Conservation (phyloP, 805 yeast species). For the Jamesozyma spencerorum region DNA sequence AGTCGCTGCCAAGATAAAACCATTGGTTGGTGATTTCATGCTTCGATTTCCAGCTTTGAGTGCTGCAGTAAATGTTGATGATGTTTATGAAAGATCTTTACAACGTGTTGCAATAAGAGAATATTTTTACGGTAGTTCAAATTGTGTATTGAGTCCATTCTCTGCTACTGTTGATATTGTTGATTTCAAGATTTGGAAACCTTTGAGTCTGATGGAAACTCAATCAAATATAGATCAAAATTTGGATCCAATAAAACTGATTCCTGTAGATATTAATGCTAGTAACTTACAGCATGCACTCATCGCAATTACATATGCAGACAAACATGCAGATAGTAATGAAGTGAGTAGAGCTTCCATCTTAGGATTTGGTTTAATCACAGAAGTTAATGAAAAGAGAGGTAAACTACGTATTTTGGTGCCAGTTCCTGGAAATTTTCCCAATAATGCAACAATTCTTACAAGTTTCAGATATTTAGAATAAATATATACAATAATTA, state of each 20-base stretch:
- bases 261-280: constrained; percentile 37
- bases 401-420: constrained; percentile 59
- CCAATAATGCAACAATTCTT: constrained; percentile 60
- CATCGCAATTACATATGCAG: constrained; percentile 52
- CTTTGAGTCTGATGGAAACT: constrained; percentile 31
- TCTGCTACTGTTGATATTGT: constrained; percentile 64
- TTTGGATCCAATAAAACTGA: constrained; percentile 16
- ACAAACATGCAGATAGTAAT: constrained; percentile 38
- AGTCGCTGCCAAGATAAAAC: constrained; percentile 9
- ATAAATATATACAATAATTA: constrained; percentile 32
- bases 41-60: constrained; percentile 62
- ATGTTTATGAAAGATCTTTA: constrained; percentile 51
- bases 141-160: constrained; percentile 69
- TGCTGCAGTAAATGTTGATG: constrained; percentile 72
- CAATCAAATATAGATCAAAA: background rate
- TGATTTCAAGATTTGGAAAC: constrained; percentile 54
- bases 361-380: constrained; percentile 65
- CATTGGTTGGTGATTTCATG: constrained; percentile 12
- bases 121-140: constrained; percentile 76
- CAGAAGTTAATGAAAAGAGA: constrained; percentile 67
- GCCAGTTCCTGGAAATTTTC: constrained; percentile 84
- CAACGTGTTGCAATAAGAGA: constrained; percentile 77
- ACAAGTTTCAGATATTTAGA: constrained; percentile 81
- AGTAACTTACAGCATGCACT: constrained; percentile 65
- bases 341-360: constrained; percentile 48